Base-by-base conservation (phyloP, 2,329 filamentous ascomycete genomes). In the Paracamarosporium sp. region DNA sequence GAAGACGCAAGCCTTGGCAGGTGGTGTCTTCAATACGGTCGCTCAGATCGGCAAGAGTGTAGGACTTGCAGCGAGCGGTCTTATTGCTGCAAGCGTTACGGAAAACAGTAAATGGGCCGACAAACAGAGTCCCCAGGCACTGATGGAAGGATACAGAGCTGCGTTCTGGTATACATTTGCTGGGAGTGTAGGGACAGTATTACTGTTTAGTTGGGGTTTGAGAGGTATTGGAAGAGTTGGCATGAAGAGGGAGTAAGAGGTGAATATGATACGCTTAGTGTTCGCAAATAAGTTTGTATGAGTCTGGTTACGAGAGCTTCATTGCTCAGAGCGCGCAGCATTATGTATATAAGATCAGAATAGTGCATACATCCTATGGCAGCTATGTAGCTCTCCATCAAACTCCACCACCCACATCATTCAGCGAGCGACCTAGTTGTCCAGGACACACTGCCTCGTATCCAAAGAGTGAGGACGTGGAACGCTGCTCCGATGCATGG, bases 21-120 rank as follows among this genome's bases (percentile, higher is more conserved):
- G 80, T 1, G 79, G 76, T 15, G 80, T 82, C 0, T 81, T 81
- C 67, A 81, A 80, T 53, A 81, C 78, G 0, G 66, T 79, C 43
- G 64, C 76, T 24, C 75, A 82, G 64, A 72, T 81, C 59, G 76
- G 80, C 22, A 78, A 79, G 60, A 69, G 68, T 31, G 70, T 81
- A 4, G 75, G 76, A 2, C 56, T 80, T 12, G 77, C 76, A 0
- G 70, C 75, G 35, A 76, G 63, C 36, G 77, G 71, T 15, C 75
- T 79, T 8, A 76, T 77, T 58, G 79, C 77, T 2, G 59, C 58
- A 1, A 72, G 65, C 44, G 61, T 74, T 2, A 74, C 72, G 1
- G 57, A 60, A 38, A 54, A 64, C 2, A 68, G 63, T 4, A 55
- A 35, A 3, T 60, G 68, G 22, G 55, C 47, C 0, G 65, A 75